Conservation (phyloP, 106 monocot genomes). For the Allium sativum region DNA sequence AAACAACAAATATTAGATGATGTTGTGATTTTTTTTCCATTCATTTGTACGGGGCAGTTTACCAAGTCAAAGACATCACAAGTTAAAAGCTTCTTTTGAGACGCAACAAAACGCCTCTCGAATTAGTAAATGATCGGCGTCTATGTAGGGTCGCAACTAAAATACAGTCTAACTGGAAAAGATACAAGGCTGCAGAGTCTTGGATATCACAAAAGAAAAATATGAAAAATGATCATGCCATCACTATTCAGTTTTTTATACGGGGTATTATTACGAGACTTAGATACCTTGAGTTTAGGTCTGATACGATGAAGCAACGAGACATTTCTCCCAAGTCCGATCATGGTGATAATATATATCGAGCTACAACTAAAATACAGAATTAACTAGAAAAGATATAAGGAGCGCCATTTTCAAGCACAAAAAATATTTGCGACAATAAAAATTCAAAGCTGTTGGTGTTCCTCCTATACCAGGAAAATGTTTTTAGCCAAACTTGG, state of each 20-base stretch:
- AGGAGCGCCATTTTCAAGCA: no score
- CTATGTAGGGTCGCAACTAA: constrained; percentile 18
- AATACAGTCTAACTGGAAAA: constrained; percentile 34
- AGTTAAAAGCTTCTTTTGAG: not conserved
- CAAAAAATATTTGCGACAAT: constrained; percentile 16
- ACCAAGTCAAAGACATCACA: constrained; percentile 5
- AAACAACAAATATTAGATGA: not conserved
- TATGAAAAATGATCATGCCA: not conserved
- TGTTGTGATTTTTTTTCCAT: constrained; percentile 12
- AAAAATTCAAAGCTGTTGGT: constrained; percentile 44
- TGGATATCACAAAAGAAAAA: constrained; percentile 19
- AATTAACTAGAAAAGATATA: no score
- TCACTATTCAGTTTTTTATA: constrained; percentile 15
- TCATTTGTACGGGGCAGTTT: constrained; percentile 14
- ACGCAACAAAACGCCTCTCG: not conserved
- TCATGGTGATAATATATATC: constrained; percentile 3
- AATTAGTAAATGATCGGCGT: not conserved
- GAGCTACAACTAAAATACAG: not conserved
- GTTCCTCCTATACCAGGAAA: constrained; percentile 21
- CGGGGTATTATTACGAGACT: constrained; percentile 11
- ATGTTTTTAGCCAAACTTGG: constrained; percentile 10
- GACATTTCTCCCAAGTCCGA: not conserved
- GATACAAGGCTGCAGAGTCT: constrained; percentile 15
- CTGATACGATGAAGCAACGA: not conserved
- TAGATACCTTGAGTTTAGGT: not conserved